A percentile compares a stretch with the other conserved stretches of the same genome.
phyloP scores from a whole-genome alignment of 2,329 filamentous ascomycete genomes.

The Scorias spongiosa region DNA sequence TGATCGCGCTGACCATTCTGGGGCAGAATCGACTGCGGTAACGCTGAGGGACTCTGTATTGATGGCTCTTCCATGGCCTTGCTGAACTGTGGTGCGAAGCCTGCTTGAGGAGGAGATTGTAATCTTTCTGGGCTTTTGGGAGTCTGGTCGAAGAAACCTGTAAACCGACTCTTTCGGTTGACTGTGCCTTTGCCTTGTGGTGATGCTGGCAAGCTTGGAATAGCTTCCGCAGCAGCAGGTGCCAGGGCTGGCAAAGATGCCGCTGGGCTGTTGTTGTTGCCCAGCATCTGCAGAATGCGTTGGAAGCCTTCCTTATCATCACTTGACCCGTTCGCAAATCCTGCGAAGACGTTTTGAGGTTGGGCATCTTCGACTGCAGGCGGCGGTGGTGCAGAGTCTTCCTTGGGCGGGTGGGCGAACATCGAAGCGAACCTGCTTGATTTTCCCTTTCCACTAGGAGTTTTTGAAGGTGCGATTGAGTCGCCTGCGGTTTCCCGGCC shows the following conservation, averaged over 20 bases:
- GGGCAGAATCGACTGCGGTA: slow-evolving; percentile 7
- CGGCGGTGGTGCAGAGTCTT: slow-evolving; percentile 4
- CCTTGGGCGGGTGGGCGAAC: slow-evolving; percentile 15
- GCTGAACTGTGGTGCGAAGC: slow-evolving; percentile 1
- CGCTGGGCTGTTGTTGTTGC: slow-evolving; percentile 34
- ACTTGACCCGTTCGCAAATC: slow-evolving; percentile 29
- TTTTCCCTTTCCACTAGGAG: slow-evolving; percentile 43
- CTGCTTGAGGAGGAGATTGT: slow-evolving; percentile 12
- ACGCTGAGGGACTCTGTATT: neutral
- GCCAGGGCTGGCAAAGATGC: slow-evolving; percentile 18
- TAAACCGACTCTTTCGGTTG: slow-evolving; percentile 18
- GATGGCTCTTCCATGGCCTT: neutral
- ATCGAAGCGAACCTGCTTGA: slow-evolving; percentile 79
- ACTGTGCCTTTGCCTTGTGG: slow-evolving; percentile 11
- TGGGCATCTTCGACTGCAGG: slow-evolving; percentile 4
- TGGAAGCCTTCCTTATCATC: slow-evolving; percentile 71
- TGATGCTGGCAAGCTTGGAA: slow-evolving; percentile 3
- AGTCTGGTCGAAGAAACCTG: slow-evolving; percentile 15
- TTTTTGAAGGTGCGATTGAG: slow-evolving; percentile 21
- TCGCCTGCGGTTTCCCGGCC: slow-evolving; percentile 25
- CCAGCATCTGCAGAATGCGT: slow-evolving; percentile 61
- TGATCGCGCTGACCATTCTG: slow-evolving; percentile 11
- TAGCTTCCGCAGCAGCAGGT: slow-evolving; percentile 8
- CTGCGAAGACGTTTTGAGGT: slow-evolving; percentile 11
- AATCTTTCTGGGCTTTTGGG: slow-evolving; percentile 16